These are phyloP conservation scores for Plasmodium malariae DNA, from an alignment of 169 alveolate species.

Conservation along the genomic window DNA sequence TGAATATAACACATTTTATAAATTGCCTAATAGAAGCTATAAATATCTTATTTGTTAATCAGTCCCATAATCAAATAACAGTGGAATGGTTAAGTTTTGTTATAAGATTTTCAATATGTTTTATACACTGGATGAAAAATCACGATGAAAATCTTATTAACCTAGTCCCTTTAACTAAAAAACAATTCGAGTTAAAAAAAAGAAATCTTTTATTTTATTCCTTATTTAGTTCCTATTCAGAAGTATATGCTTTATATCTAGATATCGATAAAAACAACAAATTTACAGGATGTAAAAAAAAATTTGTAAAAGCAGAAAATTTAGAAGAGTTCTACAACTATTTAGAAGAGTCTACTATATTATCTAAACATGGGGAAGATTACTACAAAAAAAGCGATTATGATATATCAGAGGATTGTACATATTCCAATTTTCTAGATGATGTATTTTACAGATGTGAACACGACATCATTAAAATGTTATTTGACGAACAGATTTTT, in stretches of 20 bases:
- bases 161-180: conserved; percentile 37
- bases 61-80: conserved; percentile 57
- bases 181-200: conserved; percentile 71
- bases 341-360: background rate
- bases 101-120: conserved; percentile 70
- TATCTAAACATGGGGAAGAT: background rate
- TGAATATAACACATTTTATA: conserved; percentile 50
- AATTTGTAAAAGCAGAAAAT: conserved; percentile 28
- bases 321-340: conserved; percentile 16
- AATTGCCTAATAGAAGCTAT: conserved; percentile 66
- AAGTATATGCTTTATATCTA: conserved; percentile 14
- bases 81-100: conserved; percentile 77
- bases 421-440: conserved; percentile 19
- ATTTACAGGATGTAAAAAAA: conserved; percentile 5
- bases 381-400: background rate
- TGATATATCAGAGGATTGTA: conserved; percentile 15
- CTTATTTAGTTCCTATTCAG: conserved; percentile 69
- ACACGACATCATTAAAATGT: conserved; percentile 32
- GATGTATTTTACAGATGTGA: conserved; percentile 74
- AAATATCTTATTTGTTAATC: conserved; percentile 63
- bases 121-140: conserved; percentile 76
- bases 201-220: conserved; percentile 69
- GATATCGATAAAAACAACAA: conserved; percentile 13
- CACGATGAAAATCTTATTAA: conserved; percentile 51
- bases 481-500: conserved; percentile 69